Evolutionary conservation across 169 alveolate species (phyloP), one percentile per base, ranked within the genome.

Genomic region (Plasmodium vinckei): DNA sequence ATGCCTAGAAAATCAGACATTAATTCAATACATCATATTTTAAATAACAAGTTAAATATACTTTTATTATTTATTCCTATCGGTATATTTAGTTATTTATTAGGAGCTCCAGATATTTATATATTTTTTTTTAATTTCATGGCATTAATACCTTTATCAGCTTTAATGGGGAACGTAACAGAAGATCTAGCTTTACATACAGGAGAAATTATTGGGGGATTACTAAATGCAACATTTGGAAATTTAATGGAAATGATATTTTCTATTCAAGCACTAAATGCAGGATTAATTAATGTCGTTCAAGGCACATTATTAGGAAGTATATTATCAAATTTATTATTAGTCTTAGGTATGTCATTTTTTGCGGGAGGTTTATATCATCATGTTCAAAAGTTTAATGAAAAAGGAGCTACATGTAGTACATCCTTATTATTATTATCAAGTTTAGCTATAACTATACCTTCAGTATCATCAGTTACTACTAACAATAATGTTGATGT

Each of bases 231-330:
- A 13, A 94, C 97, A 4, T 96, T 96, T 79, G 98, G 98, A 44
- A 96, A 96, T 88, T 97, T 97, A 2, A 96, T 95, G 60, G 98
- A 96, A 84, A 94, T 95, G 96, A 96, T 96, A 60, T 87, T 96
- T 72, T 90, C 97, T 25, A 93, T 96, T 23, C 97, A 96, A 94
- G 94, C 95, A 9, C 87, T 77, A 68, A 69, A 61, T 57, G 91
- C 93, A 92, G 96, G 96, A 9, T 67, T 92, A 54, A 72, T 95
- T n/a, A 91, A 92, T 23, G 96, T 95, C 46, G 97, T 95, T n/a
- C 96, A 96, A 89, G 98, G 97, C 15, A 94, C 97, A 21, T 72
- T 96, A 57, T 61, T 96, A 84, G 98, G 98, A 47, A 92, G 96
- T 13, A 95, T 96, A 46, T 75, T 96, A 23, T 96, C 98, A 19